These are phyloP conservation scores for Arachnomyces sp. DNA, from an alignment of 2,329 filamentous ascomycete genomes.

Conservation along the genomic window DNA sequence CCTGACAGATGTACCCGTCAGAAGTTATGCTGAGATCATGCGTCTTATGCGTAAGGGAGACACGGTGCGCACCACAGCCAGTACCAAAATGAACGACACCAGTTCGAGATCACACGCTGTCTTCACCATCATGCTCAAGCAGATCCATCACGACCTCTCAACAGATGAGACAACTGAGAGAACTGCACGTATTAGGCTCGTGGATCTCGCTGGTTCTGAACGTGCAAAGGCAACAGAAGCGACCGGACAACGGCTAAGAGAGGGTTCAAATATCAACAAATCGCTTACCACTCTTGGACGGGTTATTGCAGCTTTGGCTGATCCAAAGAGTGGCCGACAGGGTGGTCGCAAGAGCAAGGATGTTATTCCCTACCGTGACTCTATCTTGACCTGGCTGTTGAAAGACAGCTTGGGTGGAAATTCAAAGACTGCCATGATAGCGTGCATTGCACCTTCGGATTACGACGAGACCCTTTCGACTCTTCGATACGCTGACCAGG, in stretches of 20 bases:
- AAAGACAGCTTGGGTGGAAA: constrained; percentile 96
- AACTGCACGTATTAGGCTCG: constrained; percentile 83
- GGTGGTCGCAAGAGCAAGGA: constrained; percentile 56
- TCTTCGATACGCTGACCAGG: constrained; percentile 92
- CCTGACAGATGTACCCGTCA: constrained; percentile 84
- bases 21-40: constrained; percentile 77
- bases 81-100: constrained; percentile 99
- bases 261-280: constrained; percentile 98
- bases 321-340: constrained; percentile 54
- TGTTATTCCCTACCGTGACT: constrained; percentile 88
- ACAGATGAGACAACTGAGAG: constrained; percentile 98
- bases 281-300: constrained; percentile 90
- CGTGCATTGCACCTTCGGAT: constrained; percentile 88
- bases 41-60: constrained; percentile 88
- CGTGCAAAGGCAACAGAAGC: constrained; percentile 92
- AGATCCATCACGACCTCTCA: constrained; percentile 93
- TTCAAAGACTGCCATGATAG: constrained; percentile 98
- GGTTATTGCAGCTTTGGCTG: constrained; percentile 85
- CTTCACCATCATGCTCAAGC: constrained; percentile 95
- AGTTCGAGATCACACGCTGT: constrained; percentile 93
- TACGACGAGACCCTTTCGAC: constrained; percentile 97
- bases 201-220: constrained; percentile 91
- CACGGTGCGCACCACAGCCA: constrained; percentile 74
- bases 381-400: constrained; percentile 72
- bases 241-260: constrained; percentile 78